These are phyloP conservation scores for Prorocentrum cordatum DNA, from an alignment of 169 alveolate species.

Conservation along the genomic window DNA sequence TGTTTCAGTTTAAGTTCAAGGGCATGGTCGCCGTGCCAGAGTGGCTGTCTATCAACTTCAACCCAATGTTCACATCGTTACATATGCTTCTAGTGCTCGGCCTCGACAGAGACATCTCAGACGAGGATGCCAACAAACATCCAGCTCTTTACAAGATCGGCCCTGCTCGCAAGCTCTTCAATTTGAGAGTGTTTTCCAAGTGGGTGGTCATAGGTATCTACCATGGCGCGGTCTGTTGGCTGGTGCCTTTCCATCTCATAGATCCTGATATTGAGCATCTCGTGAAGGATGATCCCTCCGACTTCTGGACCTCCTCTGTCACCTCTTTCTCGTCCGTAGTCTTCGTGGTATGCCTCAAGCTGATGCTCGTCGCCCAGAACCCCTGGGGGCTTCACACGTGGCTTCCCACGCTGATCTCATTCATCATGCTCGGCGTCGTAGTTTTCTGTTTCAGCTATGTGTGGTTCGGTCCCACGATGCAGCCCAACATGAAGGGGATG, in stretches of 20 bases:
- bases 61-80: conserved; percentile 19
- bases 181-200: neutral
- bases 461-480: too few relatives aligned
- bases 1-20: conserved; percentile 82
- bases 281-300: too few relatives aligned
- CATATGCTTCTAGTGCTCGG: conserved; percentile 56
- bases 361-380: too few relatives aligned
- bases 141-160: conserved; percentile 39
- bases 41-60: conserved; percentile 70
- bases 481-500: too few relatives aligned
- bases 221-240: conserved; percentile 75
- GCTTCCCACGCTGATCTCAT: too few relatives aligned
- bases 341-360: too few relatives aligned
- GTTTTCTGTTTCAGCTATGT: too few relatives aligned
- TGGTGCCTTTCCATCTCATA: conserved; percentile 40
- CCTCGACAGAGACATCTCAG: conserved; percentile 53
- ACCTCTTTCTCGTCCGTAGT: too few relatives aligned
- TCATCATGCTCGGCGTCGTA: too few relatives aligned
- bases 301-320: too few relatives aligned
- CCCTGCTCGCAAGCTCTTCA: neutral
- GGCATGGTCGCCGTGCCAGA: conserved; percentile 91
- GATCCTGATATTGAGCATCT: too few relatives aligned
- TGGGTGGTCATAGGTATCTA: conserved; percentile 74
- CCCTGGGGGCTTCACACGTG: too few relatives aligned
- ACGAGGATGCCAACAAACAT: neutral